Evolutionary conservation across 345 rosid species (phyloP).

Genomic region (Gossypium rotundifolium): DNA sequence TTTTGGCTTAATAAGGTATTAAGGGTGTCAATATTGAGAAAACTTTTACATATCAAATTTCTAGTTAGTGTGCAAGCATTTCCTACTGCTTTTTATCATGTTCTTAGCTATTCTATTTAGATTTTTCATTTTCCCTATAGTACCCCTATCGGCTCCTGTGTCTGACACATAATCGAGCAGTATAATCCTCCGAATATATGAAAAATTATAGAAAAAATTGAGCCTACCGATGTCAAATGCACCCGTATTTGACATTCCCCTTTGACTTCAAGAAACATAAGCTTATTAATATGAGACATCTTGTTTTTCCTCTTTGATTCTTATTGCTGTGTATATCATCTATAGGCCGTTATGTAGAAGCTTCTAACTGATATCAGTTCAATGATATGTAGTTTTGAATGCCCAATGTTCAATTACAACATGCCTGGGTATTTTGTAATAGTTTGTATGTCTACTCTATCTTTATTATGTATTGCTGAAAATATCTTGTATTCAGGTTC

Average conservation of each 20-base stretch:
- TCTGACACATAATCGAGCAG: too few species aligned
- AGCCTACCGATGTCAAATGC: too few species aligned
- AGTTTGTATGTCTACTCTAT: not conserved
- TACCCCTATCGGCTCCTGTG: too few species aligned
- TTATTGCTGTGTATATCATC: not conserved
- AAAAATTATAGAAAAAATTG: too few species aligned
- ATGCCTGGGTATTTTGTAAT: not conserved
- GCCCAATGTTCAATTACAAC: not conserved
- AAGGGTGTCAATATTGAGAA: not conserved
- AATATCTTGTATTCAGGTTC: slow-evolving; percentile 49
- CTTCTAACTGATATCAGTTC: not conserved
- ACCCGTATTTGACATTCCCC: too few species aligned
- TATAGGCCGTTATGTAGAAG: not conserved
- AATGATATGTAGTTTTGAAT: not conserved
- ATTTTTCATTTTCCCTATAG: too few species aligned
- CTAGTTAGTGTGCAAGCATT: not conserved
- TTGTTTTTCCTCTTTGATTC: not conserved
- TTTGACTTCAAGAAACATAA: too few species aligned
- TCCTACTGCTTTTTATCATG: not conserved
- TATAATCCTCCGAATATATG: too few species aligned
- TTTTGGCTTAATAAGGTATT: not conserved
- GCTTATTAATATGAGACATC: not conserved
- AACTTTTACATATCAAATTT: not conserved
- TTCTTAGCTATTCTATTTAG: too few species aligned
- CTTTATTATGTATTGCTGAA: not conserved